Percentiles rank a stretch among this genome's conserved stretches.
These are phyloP conservation scores for Starmerella etchellsii DNA, from an alignment of 805 yeast genomes.

Conservation along the genomic window DNA sequence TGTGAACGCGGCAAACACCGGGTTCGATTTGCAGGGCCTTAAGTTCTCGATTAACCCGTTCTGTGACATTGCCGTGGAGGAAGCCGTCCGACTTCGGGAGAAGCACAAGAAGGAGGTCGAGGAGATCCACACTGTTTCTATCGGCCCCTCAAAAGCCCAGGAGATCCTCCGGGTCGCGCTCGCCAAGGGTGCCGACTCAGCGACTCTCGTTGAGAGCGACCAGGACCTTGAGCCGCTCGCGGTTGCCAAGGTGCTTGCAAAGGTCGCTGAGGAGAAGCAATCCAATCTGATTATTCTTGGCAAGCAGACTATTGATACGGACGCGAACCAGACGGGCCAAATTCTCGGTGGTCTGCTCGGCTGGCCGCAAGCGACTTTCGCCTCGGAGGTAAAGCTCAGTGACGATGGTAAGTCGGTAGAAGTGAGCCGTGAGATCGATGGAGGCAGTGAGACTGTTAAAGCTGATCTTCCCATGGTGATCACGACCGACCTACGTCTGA, in stretches of 20 bases:
- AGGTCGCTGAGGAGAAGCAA: constrained; percentile 54
- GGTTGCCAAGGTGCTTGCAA: constrained; percentile 72
- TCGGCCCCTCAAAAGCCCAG: constrained; percentile 77
- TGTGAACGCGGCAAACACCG: constrained; percentile 71
- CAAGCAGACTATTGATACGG: constrained; percentile 94
- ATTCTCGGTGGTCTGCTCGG: constrained; percentile 84
- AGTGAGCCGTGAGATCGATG: constrained; percentile 88
- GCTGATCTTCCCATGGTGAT: constrained; percentile 74
- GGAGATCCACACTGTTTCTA: constrained; percentile 76
- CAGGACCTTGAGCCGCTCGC: constrained; percentile 71
- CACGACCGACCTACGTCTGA: constrained; percentile 86
- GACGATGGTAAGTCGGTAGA: constrained; percentile 40
- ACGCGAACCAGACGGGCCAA: constrained; percentile 89
- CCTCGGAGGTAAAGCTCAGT: constrained; percentile 62
- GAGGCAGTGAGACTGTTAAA: constrained; percentile 74
- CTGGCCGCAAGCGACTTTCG: constrained; percentile 97
- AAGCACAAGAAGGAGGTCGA: constrained; percentile 55
- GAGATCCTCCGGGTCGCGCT: constrained; percentile 79
- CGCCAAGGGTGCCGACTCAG: constrained; percentile 87
- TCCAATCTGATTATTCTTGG: constrained; percentile 81
- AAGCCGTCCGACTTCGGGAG: constrained; percentile 69
- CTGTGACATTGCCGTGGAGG: constrained; percentile 96
- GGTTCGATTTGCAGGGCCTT: constrained; percentile 77
- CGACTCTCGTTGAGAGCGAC: constrained; percentile 70
- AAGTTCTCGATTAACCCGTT: constrained; percentile 92